Evolutionary conservation across 176 grass and related monocot species (phyloP), one percentile per base, ranked within the genome.

Genomic region (Rhynchospora breviuscula): DNA sequence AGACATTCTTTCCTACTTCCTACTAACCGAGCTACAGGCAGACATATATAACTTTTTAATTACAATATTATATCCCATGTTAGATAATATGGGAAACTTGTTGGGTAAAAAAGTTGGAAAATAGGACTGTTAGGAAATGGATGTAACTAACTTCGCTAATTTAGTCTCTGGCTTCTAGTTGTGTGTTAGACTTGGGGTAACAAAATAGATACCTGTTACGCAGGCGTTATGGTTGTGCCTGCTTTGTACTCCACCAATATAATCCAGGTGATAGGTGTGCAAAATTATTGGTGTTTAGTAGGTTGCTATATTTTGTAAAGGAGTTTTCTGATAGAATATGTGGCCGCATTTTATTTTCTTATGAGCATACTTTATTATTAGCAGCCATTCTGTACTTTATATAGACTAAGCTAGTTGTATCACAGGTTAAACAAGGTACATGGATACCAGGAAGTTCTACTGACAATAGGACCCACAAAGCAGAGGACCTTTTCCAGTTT

Each of bases 401-500:
- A 29, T 62, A 49, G 22, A 66, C 79, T 67, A 67, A 82, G 21
- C 44, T 33, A 64, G 29, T 59, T 82, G 51, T n/a, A 66, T 67
- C 40, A 51, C 79, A 82, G 80, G 88, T 93, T 84, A 98, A 98
- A 72, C 92, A 88, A 89, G 86, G 92, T 2, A 81, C 78, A 52
- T 98, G 92, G 92, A 62, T 86, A 59, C 91, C 92, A 72, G 87
- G 86, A 87, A 77, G 63, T 78, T 22, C 63, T 43, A 59, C 63
- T 22, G 88, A 86, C 35, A 45, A 65, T 52, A 29, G 52, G 44
- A 43, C 87, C 45, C 66, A 83, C 69, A 92, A 87, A 75, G 90
- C 95, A 14, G 86, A 89, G 72, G 87, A 92, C 62, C 91, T 98
- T 82, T 98, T 94, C 79, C 87, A 93, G 26, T 98, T 95, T 79